Percentiles rank a stretch among this genome's conserved stretches.
These are phyloP conservation scores for Guadua angustifolia DNA, from an alignment of 176 grass and related monocot genomes.

Conservation along the genomic window DNA sequence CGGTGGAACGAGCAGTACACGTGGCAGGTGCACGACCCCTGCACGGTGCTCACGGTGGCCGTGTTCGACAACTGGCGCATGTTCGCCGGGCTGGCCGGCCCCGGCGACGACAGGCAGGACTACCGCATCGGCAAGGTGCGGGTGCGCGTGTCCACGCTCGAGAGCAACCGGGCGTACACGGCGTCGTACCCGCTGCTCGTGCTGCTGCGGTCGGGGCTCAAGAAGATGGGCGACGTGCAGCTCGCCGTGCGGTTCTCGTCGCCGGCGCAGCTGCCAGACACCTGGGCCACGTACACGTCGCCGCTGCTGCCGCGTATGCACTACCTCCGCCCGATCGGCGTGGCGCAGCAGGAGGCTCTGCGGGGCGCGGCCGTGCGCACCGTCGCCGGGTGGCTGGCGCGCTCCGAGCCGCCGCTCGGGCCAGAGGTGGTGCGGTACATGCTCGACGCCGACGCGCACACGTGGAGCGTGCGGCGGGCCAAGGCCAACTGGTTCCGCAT, in stretches of 20 bases:
- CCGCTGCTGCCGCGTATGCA: conserved; percentile 90
- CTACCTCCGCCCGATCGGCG: conserved; percentile 86
- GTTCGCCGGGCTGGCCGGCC: conserved; percentile 64
- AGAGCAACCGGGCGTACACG: conserved; percentile 82
- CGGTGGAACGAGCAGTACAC: conserved; percentile 99
- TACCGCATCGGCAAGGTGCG: conserved; percentile 94
- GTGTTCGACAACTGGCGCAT: conserved; percentile 99
- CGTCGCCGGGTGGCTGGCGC: conserved; percentile 70
- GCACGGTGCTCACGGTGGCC: conserved; percentile 85
- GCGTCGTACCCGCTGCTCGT: conserved; percentile 80
- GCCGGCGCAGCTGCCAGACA: conserved; percentile 69
- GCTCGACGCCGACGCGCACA: conserved; percentile 81
- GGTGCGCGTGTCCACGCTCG: conserved; percentile 84
- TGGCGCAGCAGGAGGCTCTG: conserved; percentile 86
- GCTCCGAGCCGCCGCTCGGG: conserved; percentile 86
- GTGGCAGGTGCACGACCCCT: conserved; percentile 98
- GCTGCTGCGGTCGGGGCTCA: conserved; percentile 80
- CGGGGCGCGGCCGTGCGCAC: conserved; percentile 76
- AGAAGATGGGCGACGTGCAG: conserved; percentile 98
- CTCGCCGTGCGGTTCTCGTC: conserved; percentile 86
- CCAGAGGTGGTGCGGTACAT: conserved; percentile 83
- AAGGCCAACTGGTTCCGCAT: conserved; percentile 99
- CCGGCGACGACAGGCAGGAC: conserved; percentile 72
- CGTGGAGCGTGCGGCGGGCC: conserved; percentile 91
- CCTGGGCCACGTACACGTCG: conserved; percentile 76